phyloP scores from a whole-genome alignment of 2,329 filamentous ascomycete genomes.

The Thelonectria blattea region DNA sequence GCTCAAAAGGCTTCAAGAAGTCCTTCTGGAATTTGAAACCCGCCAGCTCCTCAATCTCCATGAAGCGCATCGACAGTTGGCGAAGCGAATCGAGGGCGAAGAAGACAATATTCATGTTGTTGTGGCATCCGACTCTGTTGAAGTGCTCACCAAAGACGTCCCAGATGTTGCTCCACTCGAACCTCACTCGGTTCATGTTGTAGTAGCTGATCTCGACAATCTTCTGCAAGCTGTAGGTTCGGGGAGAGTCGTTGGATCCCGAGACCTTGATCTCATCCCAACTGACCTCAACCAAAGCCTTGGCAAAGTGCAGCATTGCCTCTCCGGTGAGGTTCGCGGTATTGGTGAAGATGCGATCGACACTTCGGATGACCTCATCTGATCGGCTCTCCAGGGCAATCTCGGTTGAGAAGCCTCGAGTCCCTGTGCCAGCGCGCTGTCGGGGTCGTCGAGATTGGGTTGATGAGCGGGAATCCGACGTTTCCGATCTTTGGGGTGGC shows the following conservation, averaged over 20 bases:
- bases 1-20: conserved; percentile 97
- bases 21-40: conserved; percentile 99
- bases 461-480: conserved; percentile 67
- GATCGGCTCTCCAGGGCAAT: conserved; percentile 92
- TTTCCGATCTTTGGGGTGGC: conserved; percentile 61
- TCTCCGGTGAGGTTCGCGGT: conserved; percentile 92
- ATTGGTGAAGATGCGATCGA: conserved; percentile 96
- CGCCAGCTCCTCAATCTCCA: conserved; percentile 96
- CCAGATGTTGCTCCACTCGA: conserved; percentile 99
- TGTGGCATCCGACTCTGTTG: conserved; percentile 95
- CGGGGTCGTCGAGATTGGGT: conserved; percentile 63
- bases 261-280: conserved; percentile 99
- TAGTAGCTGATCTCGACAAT: conserved; percentile 99
- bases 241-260: conserved; percentile 90
- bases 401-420: conserved; percentile 73
- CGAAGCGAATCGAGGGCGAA: conserved; percentile 95
- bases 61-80: conserved; percentile 96
- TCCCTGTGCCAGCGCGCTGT: conserved; percentile 61
- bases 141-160: conserved; percentile 97
- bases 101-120: conserved; percentile 95
- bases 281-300: conserved; percentile 90
- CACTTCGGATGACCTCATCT: conserved; percentile 88
- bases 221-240: conserved; percentile 97
- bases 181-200: conserved; percentile 98
- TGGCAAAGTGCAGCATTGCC: conserved; percentile 94